These are phyloP conservation scores for Neoascochyta sp. DNA, from an alignment of 2,329 filamentous ascomycete species.

Conservation along the genomic window DNA sequence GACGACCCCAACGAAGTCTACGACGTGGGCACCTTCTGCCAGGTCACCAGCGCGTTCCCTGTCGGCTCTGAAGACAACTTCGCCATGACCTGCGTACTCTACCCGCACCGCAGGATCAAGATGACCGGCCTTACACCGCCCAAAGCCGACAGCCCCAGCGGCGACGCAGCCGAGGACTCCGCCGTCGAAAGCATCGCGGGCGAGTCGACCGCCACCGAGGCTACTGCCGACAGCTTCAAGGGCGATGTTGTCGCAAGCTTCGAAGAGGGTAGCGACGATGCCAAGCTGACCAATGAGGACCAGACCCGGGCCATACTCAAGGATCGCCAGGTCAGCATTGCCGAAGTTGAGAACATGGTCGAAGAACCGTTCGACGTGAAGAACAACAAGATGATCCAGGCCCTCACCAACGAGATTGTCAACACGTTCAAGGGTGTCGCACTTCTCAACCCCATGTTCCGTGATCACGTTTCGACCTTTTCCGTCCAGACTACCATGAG, in stretches of 20 bases:
- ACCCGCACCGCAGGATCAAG: conserved; percentile 91
- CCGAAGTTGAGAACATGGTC: conserved; percentile 87
- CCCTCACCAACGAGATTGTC: conserved; percentile 94
- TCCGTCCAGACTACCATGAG: conserved; percentile 77
- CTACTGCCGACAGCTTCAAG: conserved; percentile 45
- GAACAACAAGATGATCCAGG: conserved; percentile 82
- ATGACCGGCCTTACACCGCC: conserved; percentile 80
- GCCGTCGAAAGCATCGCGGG: conserved; percentile 41
- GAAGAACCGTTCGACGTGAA: conserved; percentile 89
- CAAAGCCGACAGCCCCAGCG: conserved; percentile 35
- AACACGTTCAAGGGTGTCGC: conserved; percentile 99
- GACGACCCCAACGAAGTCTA: conserved; percentile 87
- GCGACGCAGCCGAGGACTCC: conserved; percentile 23
- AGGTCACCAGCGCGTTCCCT: conserved; percentile 94
- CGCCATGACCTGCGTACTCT: conserved; percentile 86
- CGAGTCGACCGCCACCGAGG: conserved; percentile 49
- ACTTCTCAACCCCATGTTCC: conserved; percentile 87
- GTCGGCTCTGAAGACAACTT: conserved; percentile 74
- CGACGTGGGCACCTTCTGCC: conserved; percentile 93
- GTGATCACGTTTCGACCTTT: conserved; percentile 96
- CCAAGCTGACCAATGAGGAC: conserved; percentile 51
- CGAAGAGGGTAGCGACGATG: conserved; percentile 71
- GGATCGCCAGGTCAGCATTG: conserved; percentile 87
- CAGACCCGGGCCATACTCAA: conserved; percentile 88
- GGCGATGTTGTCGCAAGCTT: conserved; percentile 97